Percentiles rank a stretch among this genome's conserved stretches.
Evolutionary conservation across 192 early-diverging fungal genomes (phyloP).

Genomic region (Mortierella claussenii): DNA sequence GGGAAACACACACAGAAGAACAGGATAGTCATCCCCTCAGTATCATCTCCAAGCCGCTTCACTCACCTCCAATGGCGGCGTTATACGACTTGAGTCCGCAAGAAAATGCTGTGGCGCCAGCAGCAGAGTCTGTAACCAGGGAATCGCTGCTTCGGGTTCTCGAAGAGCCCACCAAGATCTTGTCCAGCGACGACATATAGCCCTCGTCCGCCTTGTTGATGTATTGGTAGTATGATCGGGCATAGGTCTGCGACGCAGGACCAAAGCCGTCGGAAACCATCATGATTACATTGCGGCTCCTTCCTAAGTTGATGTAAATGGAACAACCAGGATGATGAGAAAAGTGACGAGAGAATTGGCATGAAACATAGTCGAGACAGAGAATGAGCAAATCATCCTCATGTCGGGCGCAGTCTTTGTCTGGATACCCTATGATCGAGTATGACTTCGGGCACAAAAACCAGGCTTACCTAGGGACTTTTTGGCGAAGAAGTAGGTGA

Average conservation of each 20-base stretch:
- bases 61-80: slow-evolving; percentile 84
- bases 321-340: no score
- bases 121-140: slow-evolving; percentile 95
- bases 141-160: slow-evolving; percentile 85
- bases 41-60: no score
- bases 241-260: slow-evolving; percentile 91
- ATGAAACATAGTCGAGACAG: no score
- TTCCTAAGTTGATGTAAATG: background rate
- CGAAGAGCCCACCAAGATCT: slow-evolving; percentile 87
- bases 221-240: slow-evolving; percentile 81
- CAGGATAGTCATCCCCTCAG: no score
- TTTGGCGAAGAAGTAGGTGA: slow-evolving; percentile 33
- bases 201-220: slow-evolving; percentile 51
- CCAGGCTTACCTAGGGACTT: slow-evolving; percentile 27
- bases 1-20: no score
- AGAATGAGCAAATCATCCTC: no score
- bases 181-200: slow-evolving; percentile 65
- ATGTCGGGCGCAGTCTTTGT: no score
- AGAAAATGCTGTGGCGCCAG: slow-evolving; percentile 96
- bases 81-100: slow-evolving; percentile 95
- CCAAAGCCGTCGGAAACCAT: slow-evolving; percentile 98
- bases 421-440: no score
- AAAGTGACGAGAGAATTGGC: no score
- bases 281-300: slow-evolving; percentile 80
- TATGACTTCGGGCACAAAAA: no score